Evolutionary conservation across 2,329 filamentous ascomycete genomes (phyloP).

Genomic region (Apiospora saccharicola): DNA sequence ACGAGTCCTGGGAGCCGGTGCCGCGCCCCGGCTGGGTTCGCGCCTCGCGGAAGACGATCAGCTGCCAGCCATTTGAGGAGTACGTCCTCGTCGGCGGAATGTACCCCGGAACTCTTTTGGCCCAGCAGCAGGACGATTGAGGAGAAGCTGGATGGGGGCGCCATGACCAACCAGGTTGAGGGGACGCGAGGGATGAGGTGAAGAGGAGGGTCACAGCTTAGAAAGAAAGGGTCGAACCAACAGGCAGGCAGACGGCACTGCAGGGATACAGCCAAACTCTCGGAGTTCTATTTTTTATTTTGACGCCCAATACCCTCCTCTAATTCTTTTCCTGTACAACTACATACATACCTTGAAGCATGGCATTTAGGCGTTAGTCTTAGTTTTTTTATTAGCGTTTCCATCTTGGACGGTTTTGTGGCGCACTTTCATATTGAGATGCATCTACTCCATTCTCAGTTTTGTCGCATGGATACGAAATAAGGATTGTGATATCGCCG

Average conservation of each 20-base stretch:
- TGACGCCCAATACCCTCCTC: slow-evolving; percentile 6
- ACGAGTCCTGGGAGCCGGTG: slow-evolving; percentile 49
- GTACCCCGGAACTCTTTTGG: slow-evolving; percentile 40
- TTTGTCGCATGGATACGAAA: not conserved
- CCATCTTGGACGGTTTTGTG: not conserved
- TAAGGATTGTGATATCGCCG: not conserved
- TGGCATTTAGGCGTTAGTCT: slow-evolving; percentile 10
- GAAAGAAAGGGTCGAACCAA: not conserved
- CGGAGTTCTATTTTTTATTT: slow-evolving; percentile 7
- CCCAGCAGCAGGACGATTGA: slow-evolving; percentile 16
- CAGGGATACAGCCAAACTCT: slow-evolving; percentile 8
- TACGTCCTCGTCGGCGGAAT: slow-evolving; percentile 49
- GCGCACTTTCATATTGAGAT: not conserved
- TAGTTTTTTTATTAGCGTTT: not conserved
- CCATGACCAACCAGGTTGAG: not conserved
- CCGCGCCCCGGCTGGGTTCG: slow-evolving; percentile 40
- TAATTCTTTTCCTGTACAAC: slow-evolving; percentile 2
- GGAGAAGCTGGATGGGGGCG: not conserved
- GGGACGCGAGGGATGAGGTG: not conserved
- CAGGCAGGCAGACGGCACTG: not conserved
- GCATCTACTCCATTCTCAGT: not conserved
- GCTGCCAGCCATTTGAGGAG: slow-evolving; percentile 49
- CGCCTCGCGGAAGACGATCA: slow-evolving; percentile 43
- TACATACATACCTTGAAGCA: not conserved
- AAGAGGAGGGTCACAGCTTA: not conserved